phyloP scores from a whole-genome alignment of 352 stramenopile species.

The Phytophthora palmivora region DNA sequence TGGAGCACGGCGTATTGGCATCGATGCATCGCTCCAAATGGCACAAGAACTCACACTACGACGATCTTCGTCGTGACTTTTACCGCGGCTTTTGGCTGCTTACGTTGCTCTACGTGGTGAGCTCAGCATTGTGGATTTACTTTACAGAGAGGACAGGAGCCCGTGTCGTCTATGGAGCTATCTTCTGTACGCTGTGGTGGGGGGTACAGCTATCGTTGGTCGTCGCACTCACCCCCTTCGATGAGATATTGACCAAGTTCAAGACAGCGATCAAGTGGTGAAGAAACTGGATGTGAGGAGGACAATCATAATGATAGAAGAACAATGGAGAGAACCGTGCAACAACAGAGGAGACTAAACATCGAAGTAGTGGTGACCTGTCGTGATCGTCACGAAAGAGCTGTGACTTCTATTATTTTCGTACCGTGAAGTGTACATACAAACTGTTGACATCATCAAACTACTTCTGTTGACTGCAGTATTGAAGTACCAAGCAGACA shows the following conservation, averaged over 20 bases:
- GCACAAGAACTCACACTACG: conserved; percentile 42
- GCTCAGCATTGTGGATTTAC: conserved; percentile 63
- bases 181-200: conserved; percentile 63
- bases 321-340: background rate
- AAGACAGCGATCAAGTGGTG: conserved; percentile 35
- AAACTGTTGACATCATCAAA: too few species aligned
- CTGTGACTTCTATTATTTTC: too few species aligned
- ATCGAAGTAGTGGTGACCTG: too few species aligned
- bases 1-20: conserved; percentile 65
- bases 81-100: conserved; percentile 76
- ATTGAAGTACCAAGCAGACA: too few species aligned
- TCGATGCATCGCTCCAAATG: conserved; percentile 62
- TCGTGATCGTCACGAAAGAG: too few species aligned
- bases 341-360: background rate
- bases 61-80: conserved; percentile 52
- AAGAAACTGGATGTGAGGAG: background rate
- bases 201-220: conserved; percentile 61
- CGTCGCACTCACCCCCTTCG: conserved; percentile 65
- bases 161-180: conserved; percentile 55
- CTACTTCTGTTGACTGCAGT: too few species aligned
- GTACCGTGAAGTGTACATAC: too few species aligned
- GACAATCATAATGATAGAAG: conserved; percentile 8
- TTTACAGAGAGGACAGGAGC: conserved; percentile 57
- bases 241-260: conserved; percentile 49
- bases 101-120: conserved; percentile 48